Evolutionary conservation across 2,329 filamentous ascomycete genomes (phyloP), one percentile per base, ranked within the genome.

Genomic region (Pseudodiploospora longispora): DNA sequence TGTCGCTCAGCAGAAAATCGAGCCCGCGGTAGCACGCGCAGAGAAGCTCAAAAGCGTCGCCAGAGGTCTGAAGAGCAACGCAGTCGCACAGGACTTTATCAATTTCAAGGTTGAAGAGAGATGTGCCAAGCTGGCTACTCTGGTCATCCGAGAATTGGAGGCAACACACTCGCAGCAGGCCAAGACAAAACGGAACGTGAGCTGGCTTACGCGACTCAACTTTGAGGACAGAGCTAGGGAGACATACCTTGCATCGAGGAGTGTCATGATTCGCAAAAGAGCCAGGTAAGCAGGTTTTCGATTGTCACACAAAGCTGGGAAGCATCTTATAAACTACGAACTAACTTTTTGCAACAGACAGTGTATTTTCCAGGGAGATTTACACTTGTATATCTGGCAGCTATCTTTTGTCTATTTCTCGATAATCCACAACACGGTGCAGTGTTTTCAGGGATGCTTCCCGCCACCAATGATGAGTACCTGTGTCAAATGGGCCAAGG

Each of bases 401-500:
- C 74, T 97, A 38, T 93, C 91, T 2, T 96, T 89, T 64, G 89
- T 95, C 46, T 96, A 95, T 65, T 98, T 98, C 66, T 89, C 83
- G 43, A 77, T 95, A 52, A 91, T 98, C 60, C 83, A 87, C 55
- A 96, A 97, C 65, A 97, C 93, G 0, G 85, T 97, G 48, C 78
- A 79, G 57, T 90, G 87, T 58, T 96, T 93, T 65, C 88, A 95
- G 59, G 70, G 73, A 42, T 95, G 88, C 61, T 97, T 97, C 60
- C 83, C 89, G 8, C 76, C 87, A 28, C 74, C 82, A 10, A 87
- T 93, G 71, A 94, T 93, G 76, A 95, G 88, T 57, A 89, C 90
- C 1, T 95, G 89, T 55, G 91, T 98, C 56, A 94, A 91, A 60
- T 98, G 93, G 93, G 90, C 89, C n/a, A 97, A 96, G 65, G 85